Conservation (phyloP, 345 rosid genomes). For the Corchorus olitorius region DNA sequence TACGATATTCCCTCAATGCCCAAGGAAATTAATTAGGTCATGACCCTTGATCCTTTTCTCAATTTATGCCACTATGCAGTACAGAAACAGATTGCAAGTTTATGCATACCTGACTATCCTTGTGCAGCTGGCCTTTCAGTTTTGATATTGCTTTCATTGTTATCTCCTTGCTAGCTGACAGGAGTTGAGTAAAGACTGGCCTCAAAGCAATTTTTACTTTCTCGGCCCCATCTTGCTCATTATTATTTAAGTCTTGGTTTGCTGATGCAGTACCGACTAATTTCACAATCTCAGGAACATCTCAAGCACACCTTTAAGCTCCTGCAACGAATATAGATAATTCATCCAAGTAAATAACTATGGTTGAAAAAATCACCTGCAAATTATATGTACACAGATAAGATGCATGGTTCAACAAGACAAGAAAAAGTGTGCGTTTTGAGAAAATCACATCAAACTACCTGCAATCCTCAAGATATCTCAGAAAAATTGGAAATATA, state of each 20-base stretch:
- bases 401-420: background rate
- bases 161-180: slow-evolving; percentile 74
- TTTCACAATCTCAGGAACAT: slow-evolving; percentile 81
- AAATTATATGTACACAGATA: background rate
- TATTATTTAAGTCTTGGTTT: slow-evolving; percentile 45
- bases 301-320: slow-evolving; percentile 76
- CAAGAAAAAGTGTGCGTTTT: background rate
- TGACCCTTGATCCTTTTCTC: background rate
- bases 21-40: background rate
- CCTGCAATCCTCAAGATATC: background rate
- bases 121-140: slow-evolving; percentile 62
- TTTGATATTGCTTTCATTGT: slow-evolving; percentile 55
- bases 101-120: slow-evolving; percentile 64
- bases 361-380: background rate
- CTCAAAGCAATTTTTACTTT: slow-evolving; percentile 63
- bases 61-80: background rate
- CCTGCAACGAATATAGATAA: slow-evolving; percentile 48
- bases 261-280: slow-evolving; percentile 66
- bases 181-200: slow-evolving; percentile 74
- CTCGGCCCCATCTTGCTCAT: slow-evolving; percentile 48
- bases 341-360: slow-evolving; percentile 11
- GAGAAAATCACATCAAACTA: background rate
- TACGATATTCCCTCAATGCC: too few relatives aligned
- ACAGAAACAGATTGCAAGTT: background rate
- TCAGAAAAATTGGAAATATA: background rate